These are phyloP conservation scores for Curvularia sp. DNA, from an alignment of 2,329 filamentous ascomycete species.

Conservation along the genomic window DNA sequence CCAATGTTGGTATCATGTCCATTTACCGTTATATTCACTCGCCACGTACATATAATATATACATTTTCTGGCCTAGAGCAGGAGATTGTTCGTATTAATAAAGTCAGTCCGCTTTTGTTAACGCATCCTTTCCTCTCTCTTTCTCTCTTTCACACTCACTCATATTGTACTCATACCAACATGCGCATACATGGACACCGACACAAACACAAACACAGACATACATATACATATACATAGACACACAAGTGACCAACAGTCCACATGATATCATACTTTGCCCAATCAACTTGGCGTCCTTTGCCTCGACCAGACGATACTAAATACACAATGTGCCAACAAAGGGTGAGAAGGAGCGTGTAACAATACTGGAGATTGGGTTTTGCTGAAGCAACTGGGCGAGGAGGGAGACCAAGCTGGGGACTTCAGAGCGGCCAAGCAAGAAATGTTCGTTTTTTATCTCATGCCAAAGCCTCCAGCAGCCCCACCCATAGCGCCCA, in stretches of 20 bases:
- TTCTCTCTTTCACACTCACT: neutral
- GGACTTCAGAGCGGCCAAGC: neutral
- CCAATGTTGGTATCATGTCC: too few species aligned
- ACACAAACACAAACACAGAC: neutral
- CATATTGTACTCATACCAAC: neutral
- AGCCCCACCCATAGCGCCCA: constrained; percentile 56
- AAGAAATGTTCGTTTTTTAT: constrained; percentile 24
- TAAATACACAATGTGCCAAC: constrained; percentile 17
- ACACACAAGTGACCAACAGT: constrained; percentile 1
- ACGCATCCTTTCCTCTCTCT: neutral
- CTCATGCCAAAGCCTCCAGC: constrained; percentile 44
- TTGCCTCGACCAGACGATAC: constrained; percentile 2
- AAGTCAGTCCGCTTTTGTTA: neutral
- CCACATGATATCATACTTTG: constrained; percentile 1
- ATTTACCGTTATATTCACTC: too few species aligned
- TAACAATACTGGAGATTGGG: neutral
- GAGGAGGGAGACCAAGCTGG: constrained; percentile 1
- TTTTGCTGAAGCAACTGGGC: neutral
- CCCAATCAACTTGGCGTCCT: neutral
- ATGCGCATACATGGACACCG: neutral
- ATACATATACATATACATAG: neutral
- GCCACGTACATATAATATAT: too few species aligned
- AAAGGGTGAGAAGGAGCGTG: neutral
- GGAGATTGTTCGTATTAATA: neutral
- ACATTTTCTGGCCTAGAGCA: too few species aligned